Base-by-base conservation (phyloP, 2,329 filamentous ascomycete species). In the Arthrocladium fulminans region DNA sequence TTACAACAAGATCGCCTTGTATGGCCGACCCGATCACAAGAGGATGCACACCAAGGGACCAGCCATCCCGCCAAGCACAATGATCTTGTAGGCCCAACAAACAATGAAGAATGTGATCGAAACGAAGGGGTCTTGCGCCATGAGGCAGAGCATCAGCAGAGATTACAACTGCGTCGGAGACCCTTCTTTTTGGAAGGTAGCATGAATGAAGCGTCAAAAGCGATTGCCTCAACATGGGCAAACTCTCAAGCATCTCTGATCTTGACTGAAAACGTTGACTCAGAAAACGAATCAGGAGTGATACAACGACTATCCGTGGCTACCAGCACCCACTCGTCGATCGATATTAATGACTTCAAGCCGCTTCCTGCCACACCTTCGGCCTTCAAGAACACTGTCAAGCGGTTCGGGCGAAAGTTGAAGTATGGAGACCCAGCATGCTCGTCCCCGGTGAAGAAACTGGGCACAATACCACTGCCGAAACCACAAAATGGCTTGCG, bases 401-500 rank as follows among this genome's bases (percentile, higher is more conserved):
- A 48, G 29, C 54, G 49, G n/a, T 41, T 57, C 13, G 54, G 53
- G 5, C 35, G 48, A 7, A 50, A 53, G 19, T 49, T 53, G 47
- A 57, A 54, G 40, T 25, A 40, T n/a, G 15, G 34, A n/a, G 39
- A 50, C 13, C 12, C 24, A 3, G 39, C 20, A 12, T 12, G 20
- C 0, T 98, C 86, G 66, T 96, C 88, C 0, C 89, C 85, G 0
- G 92, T 98, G 67, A 87, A 90, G 63, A 12, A 41, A 2, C 43
- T 6, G 3, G 48, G 30, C 24, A 24, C 27, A 3, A 50, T 51
- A 15, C 40, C 42, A 6, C 12, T 24, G 17, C 45, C 51, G 17
- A 25, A 45, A 40, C 55, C 51, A 40, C 52, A 52, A 34, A 54
- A 48, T 35, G 54, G 57, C 19, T 47, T 59, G 2, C 47, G 57